Percentiles rank a stretch among this genome's conserved stretches.
Conservation (phyloP, 2,329 filamentous ascomycete species). For the Dothideomycetes sp. region DNA sequence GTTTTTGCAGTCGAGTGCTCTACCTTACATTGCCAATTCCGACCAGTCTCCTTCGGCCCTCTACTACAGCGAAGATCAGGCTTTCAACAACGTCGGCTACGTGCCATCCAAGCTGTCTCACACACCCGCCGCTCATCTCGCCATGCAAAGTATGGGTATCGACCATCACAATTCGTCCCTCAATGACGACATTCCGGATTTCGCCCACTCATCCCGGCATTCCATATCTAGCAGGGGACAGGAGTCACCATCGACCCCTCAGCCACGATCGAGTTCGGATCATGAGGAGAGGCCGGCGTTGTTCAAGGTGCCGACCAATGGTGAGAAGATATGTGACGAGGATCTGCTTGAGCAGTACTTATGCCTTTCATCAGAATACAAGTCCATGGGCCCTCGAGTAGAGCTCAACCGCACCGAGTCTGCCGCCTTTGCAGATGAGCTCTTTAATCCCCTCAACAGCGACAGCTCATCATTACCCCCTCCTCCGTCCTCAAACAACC, state of each 20-base stretch:
- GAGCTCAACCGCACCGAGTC: conserved; percentile 66
- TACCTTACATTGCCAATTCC: conserved; percentile 36
- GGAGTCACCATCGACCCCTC: conserved; percentile 54
- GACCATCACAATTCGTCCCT: conserved; percentile 36
- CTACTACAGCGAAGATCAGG: conserved; percentile 22
- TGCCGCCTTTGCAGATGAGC: conserved; percentile 73
- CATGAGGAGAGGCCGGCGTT: conserved; percentile 42
- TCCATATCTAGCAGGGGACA: conserved; percentile 53
- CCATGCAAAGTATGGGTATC: conserved; percentile 51
- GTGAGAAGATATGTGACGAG: conserved; percentile 38
- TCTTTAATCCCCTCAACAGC: conserved; percentile 65
- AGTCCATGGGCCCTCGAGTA: conserved; percentile 47
- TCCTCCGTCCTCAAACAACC: conserved; percentile 44
- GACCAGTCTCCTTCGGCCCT: conserved; percentile 35
- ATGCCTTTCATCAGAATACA: conserved; percentile 12
- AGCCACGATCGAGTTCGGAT: conserved; percentile 38
- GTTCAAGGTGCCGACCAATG: conserved; percentile 43
- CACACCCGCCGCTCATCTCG: conserved; percentile 44
- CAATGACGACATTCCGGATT: conserved; percentile 41
- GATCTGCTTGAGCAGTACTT: conserved; percentile 30
- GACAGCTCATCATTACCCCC: conserved; percentile 41
- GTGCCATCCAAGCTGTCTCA: conserved; percentile 24
- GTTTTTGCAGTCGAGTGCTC: conserved; percentile 26
- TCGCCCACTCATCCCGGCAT: conserved; percentile 45
- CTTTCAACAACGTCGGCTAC: conserved; percentile 18